Percentiles rank a stretch among this genome's conserved stretches.
Conservation (phyloP, 495 filamentous ascomycete genomes). For the Penicillium herquei region DNA sequence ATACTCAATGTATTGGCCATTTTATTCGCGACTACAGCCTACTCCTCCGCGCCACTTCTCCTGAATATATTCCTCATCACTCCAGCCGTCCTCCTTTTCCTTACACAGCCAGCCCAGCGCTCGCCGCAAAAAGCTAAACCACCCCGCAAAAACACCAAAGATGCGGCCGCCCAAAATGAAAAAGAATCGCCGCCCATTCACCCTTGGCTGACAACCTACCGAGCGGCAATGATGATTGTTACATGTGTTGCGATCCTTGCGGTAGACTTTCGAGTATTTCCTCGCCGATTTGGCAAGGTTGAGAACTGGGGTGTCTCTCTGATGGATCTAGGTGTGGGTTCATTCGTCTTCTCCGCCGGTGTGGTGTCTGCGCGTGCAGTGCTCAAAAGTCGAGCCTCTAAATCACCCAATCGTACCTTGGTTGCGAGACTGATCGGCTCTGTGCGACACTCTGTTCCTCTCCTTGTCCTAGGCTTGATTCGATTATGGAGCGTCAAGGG, state of each 20-base stretch:
- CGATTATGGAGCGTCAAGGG: constrained; percentile 88
- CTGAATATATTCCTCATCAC: constrained; percentile 73
- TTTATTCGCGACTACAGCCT: constrained; percentile 82
- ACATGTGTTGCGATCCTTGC: constrained; percentile 95
- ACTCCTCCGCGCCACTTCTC: constrained; percentile 70
- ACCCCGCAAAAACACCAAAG: constrained; percentile 45
- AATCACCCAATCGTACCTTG: constrained; percentile 41
- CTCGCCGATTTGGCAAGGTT: constrained; percentile 92
- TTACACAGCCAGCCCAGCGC: constrained; percentile 42
- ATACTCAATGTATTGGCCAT: constrained; percentile 79
- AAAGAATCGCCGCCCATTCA: constrained; percentile 68
- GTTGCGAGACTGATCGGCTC: constrained; percentile 57
- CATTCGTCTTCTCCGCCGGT: constrained; percentile 95
- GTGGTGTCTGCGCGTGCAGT: constrained; percentile 85
- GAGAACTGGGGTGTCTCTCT: constrained; percentile 97
- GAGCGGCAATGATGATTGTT: constrained; percentile 86
- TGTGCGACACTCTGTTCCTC: constrained; percentile 75
- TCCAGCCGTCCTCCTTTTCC: constrained; percentile 62
- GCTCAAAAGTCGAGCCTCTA: constrained; percentile 62
- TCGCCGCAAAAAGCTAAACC: constrained; percentile 56
- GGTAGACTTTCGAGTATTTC: constrained; percentile 92
- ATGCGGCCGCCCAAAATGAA: constrained; percentile 20
- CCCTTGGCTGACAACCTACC: constrained; percentile 88
- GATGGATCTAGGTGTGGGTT: constrained; percentile 97
- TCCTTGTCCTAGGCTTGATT: constrained; percentile 77